Percentiles rank a stretch among this genome's conserved stretches.
phyloP scores from a whole-genome alignment of 2,329 filamentous ascomycete genomes.

The Trichoderma citrinoviride region DNA sequence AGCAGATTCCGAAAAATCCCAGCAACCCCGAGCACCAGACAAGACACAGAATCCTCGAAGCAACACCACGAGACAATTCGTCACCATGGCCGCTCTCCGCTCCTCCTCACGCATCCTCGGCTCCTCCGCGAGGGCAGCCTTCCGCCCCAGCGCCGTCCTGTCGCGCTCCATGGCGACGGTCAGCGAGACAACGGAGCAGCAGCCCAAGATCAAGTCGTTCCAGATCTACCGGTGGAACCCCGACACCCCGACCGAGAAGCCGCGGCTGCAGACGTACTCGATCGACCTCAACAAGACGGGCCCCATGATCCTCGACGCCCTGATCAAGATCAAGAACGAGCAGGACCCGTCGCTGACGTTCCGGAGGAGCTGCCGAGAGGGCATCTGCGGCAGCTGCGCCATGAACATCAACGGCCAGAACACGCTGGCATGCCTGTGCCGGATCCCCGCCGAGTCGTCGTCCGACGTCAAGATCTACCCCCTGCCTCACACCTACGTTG shows the following conservation, averaged over 20 bases:
- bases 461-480: constrained; percentile 94
- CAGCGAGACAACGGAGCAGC: constrained; percentile 58
- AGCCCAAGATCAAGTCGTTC: constrained; percentile 83
- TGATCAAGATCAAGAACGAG: constrained; percentile 99
- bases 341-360: constrained; percentile 95
- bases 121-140: constrained; percentile 42
- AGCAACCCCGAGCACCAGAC: constrained; percentile 24
- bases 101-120: constrained; percentile 53
- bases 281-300: constrained; percentile 98
- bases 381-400: constrained; percentile 96
- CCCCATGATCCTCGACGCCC: constrained; percentile 94
- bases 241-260: constrained; percentile 87
- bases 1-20: neutral
- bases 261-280: constrained; percentile 90
- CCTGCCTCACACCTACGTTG: constrained; percentile 95
- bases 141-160: constrained; percentile 43
- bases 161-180: constrained; percentile 55
- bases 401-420: constrained; percentile 99
- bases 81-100: constrained; percentile 59
- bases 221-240: constrained; percentile 99
- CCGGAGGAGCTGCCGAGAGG: constrained; percentile 92
- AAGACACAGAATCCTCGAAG: constrained; percentile 24
- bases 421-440: constrained; percentile 94
- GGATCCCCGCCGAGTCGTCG: constrained; percentile 79
- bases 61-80: neutral